Base-by-base conservation (phyloP, 1,139 yeast species). In the Nadsonia starkeyi-henricii region DNA sequence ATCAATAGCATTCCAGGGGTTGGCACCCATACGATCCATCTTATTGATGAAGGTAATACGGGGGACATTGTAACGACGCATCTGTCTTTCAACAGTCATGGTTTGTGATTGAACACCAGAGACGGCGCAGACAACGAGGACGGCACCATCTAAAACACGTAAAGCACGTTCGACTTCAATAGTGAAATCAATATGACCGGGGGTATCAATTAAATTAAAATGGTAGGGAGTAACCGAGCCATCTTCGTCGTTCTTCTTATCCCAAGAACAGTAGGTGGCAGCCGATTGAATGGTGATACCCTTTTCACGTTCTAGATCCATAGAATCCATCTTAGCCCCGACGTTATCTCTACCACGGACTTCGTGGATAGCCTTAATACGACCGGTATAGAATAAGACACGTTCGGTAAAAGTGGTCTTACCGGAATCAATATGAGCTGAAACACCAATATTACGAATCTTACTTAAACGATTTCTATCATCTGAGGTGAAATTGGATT, bases 11-110 rank as follows among this genome's bases (percentile, higher is more conserved):
- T 77, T 78, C 81, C 94, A 91, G 20, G 98, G 98, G 66, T 89
- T 81, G 51, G 98, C 88, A 55, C 98, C 98, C 96, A 91, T 86
- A 64, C 98, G 80, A 68, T 91, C 98, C 97, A 91, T 89, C 72
- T 91, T 91, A 71, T 91, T 91, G 66, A 91, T 84, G 61, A 91
- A 93, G 13, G 98, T 91, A 51, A 93, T 75, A 64, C 98, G 79
- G 50, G 98, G 98, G 61, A 91, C 95, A 64, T 91, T 88, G 68
- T 91, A 93, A 65, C 98, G 81, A 61, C 96, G 81, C 98, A 93
- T 93, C 71, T 91, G 98, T 65, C 98, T 81, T 67, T 91, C 98
- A 47, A 91, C 98, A 46, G 98, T 91, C 53, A 91, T 96, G 18
- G 98, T 91, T 69, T 91, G 98, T 7, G 96, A 86, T 69, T 91